Evolutionary conservation across 2,329 filamentous ascomycete species (phyloP).

Genomic region (Exophiala sp.): DNA sequence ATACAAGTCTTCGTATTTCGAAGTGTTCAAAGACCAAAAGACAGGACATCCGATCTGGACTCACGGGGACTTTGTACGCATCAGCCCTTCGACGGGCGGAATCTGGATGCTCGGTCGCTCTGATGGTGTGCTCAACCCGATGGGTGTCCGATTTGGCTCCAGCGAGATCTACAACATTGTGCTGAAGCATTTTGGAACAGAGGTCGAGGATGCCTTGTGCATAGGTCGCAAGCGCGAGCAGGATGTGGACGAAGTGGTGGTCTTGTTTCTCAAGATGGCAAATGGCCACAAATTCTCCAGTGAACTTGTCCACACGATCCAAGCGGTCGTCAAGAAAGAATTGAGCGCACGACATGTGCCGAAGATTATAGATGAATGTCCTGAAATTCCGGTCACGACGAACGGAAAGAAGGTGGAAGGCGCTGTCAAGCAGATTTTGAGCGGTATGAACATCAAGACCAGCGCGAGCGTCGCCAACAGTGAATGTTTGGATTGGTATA

Average conservation of each 20-base stretch:
- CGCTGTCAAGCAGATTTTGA: constrained; percentile 92
- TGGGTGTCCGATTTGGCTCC: constrained; percentile 85
- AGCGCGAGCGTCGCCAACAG: constrained; percentile 92
- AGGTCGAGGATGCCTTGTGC: constrained; percentile 83
- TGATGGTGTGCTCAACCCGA: constrained; percentile 89
- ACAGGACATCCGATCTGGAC: constrained; percentile 66
- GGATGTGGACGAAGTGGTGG: constrained; percentile 80
- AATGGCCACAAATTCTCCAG: constrained; percentile 55
- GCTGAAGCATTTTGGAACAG: constrained; percentile 71
- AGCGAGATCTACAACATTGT: constrained; percentile 97
- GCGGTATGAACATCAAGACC: constrained; percentile 79
- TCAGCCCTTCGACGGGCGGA: constrained; percentile 69
- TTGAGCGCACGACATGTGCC: constrained; percentile 89
- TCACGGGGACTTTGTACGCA: constrained; percentile 84
- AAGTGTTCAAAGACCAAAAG: constrained; percentile 58
- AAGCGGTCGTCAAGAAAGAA: constrained; percentile 66
- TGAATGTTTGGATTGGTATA: constrained; percentile 84
- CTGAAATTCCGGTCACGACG: constrained; percentile 83
- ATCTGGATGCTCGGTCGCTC: constrained; percentile 88
- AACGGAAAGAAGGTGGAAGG: constrained; percentile 99
- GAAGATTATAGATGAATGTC: constrained; percentile 73
- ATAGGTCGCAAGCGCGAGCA: constrained; percentile 69
- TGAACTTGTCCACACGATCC: constrained; percentile 62
- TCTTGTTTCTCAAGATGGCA: constrained; percentile 79
- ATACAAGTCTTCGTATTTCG: constrained; percentile 83